phyloP scores from a whole-genome alignment of 2,329 filamentous ascomycete species.

The Berkeleyomyces basicola region DNA sequence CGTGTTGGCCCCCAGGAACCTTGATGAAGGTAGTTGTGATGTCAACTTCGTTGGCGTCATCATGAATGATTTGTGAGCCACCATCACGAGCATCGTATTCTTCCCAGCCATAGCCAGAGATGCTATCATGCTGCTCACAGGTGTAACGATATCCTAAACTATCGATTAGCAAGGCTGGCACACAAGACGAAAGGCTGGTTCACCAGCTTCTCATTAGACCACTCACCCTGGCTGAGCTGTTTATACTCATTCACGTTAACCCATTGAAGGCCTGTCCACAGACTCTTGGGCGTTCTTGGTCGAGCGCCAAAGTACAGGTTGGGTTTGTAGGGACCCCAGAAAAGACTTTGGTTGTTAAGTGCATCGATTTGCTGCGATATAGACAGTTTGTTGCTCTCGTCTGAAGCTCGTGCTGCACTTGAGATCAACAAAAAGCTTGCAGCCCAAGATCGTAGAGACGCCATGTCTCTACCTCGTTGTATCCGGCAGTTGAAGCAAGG shows the following conservation, averaged over 20 bases:
- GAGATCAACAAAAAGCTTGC: conserved; percentile 10
- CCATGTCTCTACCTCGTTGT: conserved; percentile 17
- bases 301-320: conserved; percentile 89
- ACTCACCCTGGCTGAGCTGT: conserved; percentile 58
- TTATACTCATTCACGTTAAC: conserved; percentile 64
- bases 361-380: conserved; percentile 11
- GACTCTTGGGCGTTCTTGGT: conserved; percentile 62
- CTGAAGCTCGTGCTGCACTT: not conserved
- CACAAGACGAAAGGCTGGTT: not conserved
- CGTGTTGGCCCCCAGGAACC: conserved; percentile 66
- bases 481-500: conserved; percentile 5
- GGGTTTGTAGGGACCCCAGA: conserved; percentile 92
- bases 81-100: conserved; percentile 83
- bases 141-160: conserved; percentile 48
- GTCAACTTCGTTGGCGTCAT: conserved; percentile 74
- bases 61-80: conserved; percentile 79
- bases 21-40: conserved; percentile 91
- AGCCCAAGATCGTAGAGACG: conserved; percentile 14
- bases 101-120: conserved; percentile 95
- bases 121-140: conserved; percentile 87
- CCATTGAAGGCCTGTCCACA: conserved; percentile 80
- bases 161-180: not conserved
- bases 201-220: conserved; percentile 66
- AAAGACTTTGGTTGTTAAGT: conserved; percentile 60
- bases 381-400: not conserved